These are phyloP conservation scores for Thelephora terrestris DNA, from an alignment of 1,284 basidiomycete genomes.

Conservation along the genomic window DNA sequence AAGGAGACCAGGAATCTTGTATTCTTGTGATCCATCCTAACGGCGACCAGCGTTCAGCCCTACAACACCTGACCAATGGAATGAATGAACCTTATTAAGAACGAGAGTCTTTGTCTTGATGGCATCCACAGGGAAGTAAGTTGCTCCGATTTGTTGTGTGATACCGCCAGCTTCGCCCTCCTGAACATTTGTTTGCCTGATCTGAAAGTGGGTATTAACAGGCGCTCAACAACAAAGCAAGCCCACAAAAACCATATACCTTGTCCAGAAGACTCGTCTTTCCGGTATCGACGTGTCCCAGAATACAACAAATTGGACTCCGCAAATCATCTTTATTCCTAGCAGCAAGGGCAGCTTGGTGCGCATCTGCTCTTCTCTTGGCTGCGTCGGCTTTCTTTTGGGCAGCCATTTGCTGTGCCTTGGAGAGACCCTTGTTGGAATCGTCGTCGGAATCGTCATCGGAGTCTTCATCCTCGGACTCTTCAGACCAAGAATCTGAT, in stretches of 20 bases:
- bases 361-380: constrained; percentile 71
- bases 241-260: constrained; percentile 30
- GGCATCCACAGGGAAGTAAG: constrained; percentile 97
- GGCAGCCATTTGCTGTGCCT: constrained; percentile 56
- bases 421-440: constrained; percentile 47
- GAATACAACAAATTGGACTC: constrained; percentile 97
- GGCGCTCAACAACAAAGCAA: neutral
- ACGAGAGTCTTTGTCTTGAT: constrained; percentile 91
- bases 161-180: constrained; percentile 99
- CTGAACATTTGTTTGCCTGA: constrained; percentile 99
- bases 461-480: constrained; percentile 30
- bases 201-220: constrained; percentile 35
- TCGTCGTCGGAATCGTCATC: constrained; percentile 40
- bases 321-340: constrained; percentile 87
- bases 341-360: constrained; percentile 81
- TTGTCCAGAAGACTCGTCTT: constrained; percentile 99
- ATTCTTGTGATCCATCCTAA: constrained; percentile 77
- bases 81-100: constrained; percentile 63
- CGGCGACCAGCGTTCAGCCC: neutral
- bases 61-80: neutral
- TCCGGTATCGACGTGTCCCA: constrained; percentile 99
- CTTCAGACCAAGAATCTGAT: constrained; percentile 34
- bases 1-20: constrained; percentile 95
- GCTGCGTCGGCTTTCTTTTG: constrained; percentile 81
- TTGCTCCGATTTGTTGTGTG: constrained; percentile 99